Evolutionary conservation across 345 rosid species (phyloP), one percentile per base, ranked within the genome.

Genomic region (Pistacia vera): DNA sequence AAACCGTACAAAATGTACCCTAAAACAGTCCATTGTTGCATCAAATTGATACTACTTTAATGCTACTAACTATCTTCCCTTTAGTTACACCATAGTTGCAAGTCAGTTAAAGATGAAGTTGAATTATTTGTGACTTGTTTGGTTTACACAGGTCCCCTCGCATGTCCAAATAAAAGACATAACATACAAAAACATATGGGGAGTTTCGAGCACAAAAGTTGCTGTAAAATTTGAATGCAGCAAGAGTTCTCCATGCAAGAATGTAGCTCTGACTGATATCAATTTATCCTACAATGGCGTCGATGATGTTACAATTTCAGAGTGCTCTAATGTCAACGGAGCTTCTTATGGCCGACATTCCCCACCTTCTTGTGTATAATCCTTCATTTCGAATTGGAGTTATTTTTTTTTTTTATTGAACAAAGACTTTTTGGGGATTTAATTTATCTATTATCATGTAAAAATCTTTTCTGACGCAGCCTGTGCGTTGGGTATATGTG

Each of bases 181-280:
- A 2, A 77, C 74, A 1, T 82, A 75, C 64, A 79, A 54, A 16
- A 80, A 82, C 74, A 78, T 80, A 0, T 33, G 82, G 83, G 88
- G 85, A 2, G 77, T 83, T 1, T 85, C 85, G 11, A 70, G 22
- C 1, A 60, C 80, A 20, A 13, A 68, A 20, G 63, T 60, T 0
- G 85, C 85, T 16, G 80, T 80, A 13, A 52, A 20, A 6, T 22
- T 85, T 22, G 25, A 60, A 1, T 82, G 85, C 63, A 85, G 85
- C 75, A 17, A 22, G 9, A 41, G n/a, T 0, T 25, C 56, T 4
- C 80, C 81, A 0, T 79, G 82, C 80, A 49, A 35, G 7, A 75
- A 78, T 5, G 33, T 84, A 0, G 46, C 63, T 58, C 12, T 84
- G 30, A 46, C 59, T 33, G 51, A 81, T 63, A 84, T 81, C 5